phyloP scores from a whole-genome alignment of 148 eudicot species.

The Chenopodium berlandieri region DNA sequence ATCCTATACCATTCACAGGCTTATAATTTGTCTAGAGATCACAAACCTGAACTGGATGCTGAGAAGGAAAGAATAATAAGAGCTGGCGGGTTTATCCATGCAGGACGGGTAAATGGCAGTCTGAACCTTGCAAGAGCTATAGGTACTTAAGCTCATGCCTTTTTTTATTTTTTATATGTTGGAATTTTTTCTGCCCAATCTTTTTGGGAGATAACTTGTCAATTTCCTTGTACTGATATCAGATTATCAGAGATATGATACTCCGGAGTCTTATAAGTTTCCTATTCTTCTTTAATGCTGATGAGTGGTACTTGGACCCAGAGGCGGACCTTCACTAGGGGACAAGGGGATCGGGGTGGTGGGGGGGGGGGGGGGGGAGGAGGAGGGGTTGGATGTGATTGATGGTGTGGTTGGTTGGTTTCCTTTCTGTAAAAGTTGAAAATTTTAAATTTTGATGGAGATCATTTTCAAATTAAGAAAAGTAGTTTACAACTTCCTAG shows the following conservation, averaged over 20 bases:
- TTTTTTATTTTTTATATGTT: neutral
- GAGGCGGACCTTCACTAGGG: neutral
- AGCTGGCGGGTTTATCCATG: constrained; percentile 97
- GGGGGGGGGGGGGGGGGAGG: too few relatives aligned
- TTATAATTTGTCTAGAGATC: constrained; percentile 91
- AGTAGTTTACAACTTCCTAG: neutral
- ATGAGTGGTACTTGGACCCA: neutral
- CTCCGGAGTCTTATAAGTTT: neutral
- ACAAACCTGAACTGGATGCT: constrained; percentile 93
- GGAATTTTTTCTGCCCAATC: neutral
- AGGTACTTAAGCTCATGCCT: constrained; percentile 47
- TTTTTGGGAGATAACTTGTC: neutral
- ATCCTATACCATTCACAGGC: constrained; percentile 50
- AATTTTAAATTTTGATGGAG: neutral
- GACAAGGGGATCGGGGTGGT: too few relatives aligned
- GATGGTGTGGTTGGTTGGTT: neutral
- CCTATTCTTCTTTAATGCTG: neutral
- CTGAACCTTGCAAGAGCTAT: constrained; percentile 97
- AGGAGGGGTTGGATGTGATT: neutral
- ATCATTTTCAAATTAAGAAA: neutral
- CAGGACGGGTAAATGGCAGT: constrained; percentile 92
- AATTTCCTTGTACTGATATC: neutral
- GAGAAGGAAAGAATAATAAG: constrained; percentile 86
- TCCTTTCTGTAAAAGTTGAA: neutral
- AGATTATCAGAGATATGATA: neutral